Percentiles rank a stretch among this genome's conserved stretches.
Evolutionary conservation across 225 moss, liverwort and hornwort species (phyloP).

Genomic region (Antitrichia curtipendula): DNA sequence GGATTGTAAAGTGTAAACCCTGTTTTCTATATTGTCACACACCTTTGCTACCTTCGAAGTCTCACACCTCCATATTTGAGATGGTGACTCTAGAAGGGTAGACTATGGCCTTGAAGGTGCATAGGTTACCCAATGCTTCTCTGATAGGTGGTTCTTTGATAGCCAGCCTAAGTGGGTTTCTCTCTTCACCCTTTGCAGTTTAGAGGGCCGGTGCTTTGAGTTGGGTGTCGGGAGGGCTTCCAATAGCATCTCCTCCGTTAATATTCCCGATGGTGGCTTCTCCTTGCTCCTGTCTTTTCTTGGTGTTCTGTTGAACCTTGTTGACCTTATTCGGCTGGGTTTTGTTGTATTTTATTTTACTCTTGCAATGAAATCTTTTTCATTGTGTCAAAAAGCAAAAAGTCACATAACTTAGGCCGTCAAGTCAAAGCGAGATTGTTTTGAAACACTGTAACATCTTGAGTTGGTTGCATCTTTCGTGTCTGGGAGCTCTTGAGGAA

Average conservation of each 20-base stretch:
- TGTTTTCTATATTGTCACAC: background rate
- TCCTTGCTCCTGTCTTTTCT: background rate
- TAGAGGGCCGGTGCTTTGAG: background rate
- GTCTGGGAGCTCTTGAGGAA: background rate
- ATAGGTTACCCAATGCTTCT: background rate
- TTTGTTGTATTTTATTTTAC: background rate
- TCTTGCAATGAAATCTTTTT: background rate
- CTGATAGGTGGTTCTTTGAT: background rate
- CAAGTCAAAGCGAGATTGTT: background rate
- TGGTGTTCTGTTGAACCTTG: too few relatives aligned
- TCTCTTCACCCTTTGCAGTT: background rate
- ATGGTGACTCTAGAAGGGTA: conserved; percentile 71
- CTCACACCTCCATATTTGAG: conserved; percentile 23
- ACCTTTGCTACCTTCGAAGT: background rate
- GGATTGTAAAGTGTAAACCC: background rate
- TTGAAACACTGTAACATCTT: background rate
- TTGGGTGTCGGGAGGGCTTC: background rate
- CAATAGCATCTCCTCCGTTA: background rate
- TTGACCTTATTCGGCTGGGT: background rate
- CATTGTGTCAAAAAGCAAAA: background rate
- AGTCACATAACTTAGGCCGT: background rate
- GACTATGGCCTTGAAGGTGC: conserved; percentile 77
- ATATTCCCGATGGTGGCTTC: too few relatives aligned
- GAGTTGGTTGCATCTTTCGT: background rate
- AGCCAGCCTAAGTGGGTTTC: background rate